Conservation (phyloP, 441 rosid species). For the Rhodomyrtus psidioides region DNA sequence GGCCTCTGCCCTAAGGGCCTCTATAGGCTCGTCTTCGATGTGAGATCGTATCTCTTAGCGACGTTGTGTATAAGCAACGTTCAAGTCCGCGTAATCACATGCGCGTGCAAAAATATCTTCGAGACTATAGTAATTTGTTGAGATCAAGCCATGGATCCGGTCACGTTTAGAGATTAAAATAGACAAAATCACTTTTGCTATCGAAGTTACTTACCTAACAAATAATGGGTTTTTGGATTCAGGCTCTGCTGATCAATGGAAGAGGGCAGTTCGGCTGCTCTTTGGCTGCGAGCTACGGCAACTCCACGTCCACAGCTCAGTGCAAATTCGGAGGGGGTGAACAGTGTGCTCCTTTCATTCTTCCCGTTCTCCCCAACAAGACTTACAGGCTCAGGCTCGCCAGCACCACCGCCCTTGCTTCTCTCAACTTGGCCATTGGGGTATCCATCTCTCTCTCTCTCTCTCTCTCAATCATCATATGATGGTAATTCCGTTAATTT, state of each 20-base stretch:
- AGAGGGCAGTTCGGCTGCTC: conserved; percentile 83
- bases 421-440: conserved; percentile 64
- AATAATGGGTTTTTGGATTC: neutral
- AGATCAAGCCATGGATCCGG: neutral
- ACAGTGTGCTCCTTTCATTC: conserved; percentile 51
- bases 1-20: neutral
- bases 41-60: neutral
- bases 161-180: neutral
- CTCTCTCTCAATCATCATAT: neutral
- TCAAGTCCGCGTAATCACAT: neutral
- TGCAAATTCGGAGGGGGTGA: conserved; percentile 43
- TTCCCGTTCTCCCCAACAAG: conserved; percentile 44
- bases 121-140: neutral
- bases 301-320: conserved; percentile 3
- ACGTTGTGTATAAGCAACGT: neutral
- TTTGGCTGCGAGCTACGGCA: conserved; percentile 36
- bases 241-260: conserved; percentile 70
- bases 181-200: neutral
- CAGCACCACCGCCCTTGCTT: conserved; percentile 61
- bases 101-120: neutral
- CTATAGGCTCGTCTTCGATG: neutral
- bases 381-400: conserved; percentile 65
- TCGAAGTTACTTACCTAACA: neutral
- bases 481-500: too few species aligned
- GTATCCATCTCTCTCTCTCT: conserved; percentile 15